Conservation (phyloP, 208 protist species). For the Leishmania guyanensis region DNA sequence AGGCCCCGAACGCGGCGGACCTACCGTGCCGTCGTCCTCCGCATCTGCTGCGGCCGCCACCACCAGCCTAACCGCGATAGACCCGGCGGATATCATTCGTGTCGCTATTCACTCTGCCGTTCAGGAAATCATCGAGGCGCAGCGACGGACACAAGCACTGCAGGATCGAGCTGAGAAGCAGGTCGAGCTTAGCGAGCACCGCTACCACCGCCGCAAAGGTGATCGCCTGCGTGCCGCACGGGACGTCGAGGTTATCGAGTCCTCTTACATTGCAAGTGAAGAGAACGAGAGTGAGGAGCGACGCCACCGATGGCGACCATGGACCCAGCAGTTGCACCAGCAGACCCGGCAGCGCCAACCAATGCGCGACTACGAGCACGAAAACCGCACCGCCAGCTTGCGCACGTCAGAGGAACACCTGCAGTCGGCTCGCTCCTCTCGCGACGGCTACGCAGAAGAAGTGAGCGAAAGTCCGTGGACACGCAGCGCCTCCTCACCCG, state of each 20-base stretch:
- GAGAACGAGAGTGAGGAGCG: not conserved
- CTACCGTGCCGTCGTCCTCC: slow-evolving; percentile 10
- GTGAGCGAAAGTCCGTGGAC: slow-evolving; percentile 1
- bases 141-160: slow-evolving; percentile 35
- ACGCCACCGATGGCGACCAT: not conserved
- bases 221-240: slow-evolving; percentile 36
- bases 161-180: slow-evolving; percentile 39
- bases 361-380: not conserved
- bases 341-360: not conserved
- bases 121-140: slow-evolving; percentile 57
- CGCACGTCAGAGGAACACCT: not conserved
- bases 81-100: slow-evolving; percentile 41
- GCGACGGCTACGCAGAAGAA: slow-evolving; percentile 1
- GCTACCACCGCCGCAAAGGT: slow-evolving; percentile 31
- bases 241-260: slow-evolving; percentile 28
- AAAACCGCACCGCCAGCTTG: not conserved
- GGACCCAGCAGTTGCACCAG: not conserved
- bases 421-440: slow-evolving; percentile 1
- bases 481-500: not conserved
- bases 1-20: not conserved
- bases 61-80: slow-evolving; percentile 7
- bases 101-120: slow-evolving; percentile 72
- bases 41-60: slow-evolving; percentile 5
- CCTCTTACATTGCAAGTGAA: slow-evolving; percentile 24
- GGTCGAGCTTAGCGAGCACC: slow-evolving; percentile 36